Base-by-base conservation (phyloP, 768 basidiomycete species). In the Panaeolus papilionaceus region DNA sequence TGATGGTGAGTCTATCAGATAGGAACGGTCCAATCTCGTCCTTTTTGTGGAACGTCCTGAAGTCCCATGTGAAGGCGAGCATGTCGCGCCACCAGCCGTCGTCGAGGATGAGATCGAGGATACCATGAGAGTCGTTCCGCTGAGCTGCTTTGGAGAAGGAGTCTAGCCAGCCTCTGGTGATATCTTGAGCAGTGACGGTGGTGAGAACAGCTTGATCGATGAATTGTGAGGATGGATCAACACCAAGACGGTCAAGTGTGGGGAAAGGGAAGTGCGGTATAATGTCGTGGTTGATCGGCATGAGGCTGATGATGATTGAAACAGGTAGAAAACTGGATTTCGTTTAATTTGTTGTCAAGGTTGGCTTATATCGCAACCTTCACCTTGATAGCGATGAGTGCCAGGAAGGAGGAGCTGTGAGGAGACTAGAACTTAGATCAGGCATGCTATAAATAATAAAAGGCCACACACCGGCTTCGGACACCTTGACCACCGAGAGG, bases 81-180 rank as follows among this genome's bases (percentile, higher is more conserved):
- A 84, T 78, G 71, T 88, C 88, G 58, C 83, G 80, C 86, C 86
- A 87, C 66, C 81, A 79, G 0, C 74, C 77, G 63, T 79, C 78
- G 1, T 71, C 66, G n/a, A 75, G 68, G 67, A 82, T 77, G 44
- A 79, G 73, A 10, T 16, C 64, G 4, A n/a, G 49, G 63, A 66
- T 23, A 16, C 65, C 61, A 11, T 66, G 37, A 10, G 63, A 67
- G 61, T 72, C 70, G 37, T 64, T 63, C 2, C 54, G 38, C 11
- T 64, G 18, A 62, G 64, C 64, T 1, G 71, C 69, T 12, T 68
- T 64, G 1, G 69, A 64, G 51, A 76, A 69, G 0, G 71, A 47
- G 33, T 61, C 62, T 12, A 76, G 64, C 75, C 75, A 76, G 47
- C 70, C 65, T 10, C 64, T 63, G 28, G 75, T 73, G 26, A 67